Evolutionary conservation across 495 filamentous ascomycete species (phyloP), one percentile per base, ranked within the genome.

Genomic region (Trichoderma asperelloides): DNA sequence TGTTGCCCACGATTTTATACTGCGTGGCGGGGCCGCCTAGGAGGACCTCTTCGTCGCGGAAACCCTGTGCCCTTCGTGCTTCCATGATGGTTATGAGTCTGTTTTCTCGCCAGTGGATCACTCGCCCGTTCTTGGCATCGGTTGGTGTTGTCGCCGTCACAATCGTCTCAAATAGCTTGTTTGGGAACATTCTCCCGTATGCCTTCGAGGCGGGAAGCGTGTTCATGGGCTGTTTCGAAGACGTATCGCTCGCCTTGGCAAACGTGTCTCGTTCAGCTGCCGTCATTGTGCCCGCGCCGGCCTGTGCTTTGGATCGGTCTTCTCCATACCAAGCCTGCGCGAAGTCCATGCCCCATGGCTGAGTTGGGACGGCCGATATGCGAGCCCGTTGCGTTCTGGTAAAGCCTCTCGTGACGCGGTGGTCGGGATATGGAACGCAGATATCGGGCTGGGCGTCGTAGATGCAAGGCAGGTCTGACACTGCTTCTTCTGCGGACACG

Each of bases 1-100:
- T 86, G 71, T 93, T 93, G 0, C 89, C 90, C 16, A 91, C 77
- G 45, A 89, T 81, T 66, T 81, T 84, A 77, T 83, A 86, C 69
- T 87, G 84, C 15, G 85, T 74, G 0, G 65, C 43, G 1, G 79
- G 69, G 8, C 63, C 66, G 0, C 89, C 90, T 13, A 92, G 68
- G 1, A 93, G 68, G 0, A 92, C 81, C 49, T 92, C 90, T 18
- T 88, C 64, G 67, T 92, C 89, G 0, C 77, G 86, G 63, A 86
- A 87, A 0, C 87, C 84, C 75, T 93, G 90, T 0, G 84, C 88
- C 9, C 88, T 75, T 0, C 87, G 74, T 2, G 77, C 81, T 75
- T 93, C 90, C 79, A 86, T 77, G 15, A 91, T 68, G 0, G 84
- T 85, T 0, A 88, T 67, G 8, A 79, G 70, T 6, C 91, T 77